Base-by-base conservation (phyloP, 2,329 filamentous ascomycete species). In the Grosmannia clavigera region DNA sequence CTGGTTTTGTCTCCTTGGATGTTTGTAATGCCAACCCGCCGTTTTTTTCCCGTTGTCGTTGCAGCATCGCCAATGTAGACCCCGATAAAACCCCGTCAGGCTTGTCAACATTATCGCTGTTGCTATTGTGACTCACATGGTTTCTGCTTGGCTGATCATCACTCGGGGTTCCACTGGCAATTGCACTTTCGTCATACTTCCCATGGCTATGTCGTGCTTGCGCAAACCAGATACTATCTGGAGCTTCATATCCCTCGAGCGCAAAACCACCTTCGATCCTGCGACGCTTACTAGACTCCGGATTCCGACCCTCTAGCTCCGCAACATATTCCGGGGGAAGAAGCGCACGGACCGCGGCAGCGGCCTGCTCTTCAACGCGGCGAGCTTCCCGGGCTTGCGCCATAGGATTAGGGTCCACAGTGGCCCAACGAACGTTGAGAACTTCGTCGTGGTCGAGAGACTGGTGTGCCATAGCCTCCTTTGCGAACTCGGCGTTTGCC, bases 401-500 rank as follows among this genome's bases (percentile, higher is more conserved):
- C 77, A 94, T 86, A 0, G 94, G 94, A 66, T 99, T 99, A 1
- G 94, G 94, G 70, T 99, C 94, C 7, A 90, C 88, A 0, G 94
- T 99, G 51, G 94, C 94, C 94, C 94, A 99, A 64, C 95, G 82
- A 55, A 99, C 92, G 72, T 99, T 99, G 31, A 99, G 76, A 27
- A 96, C 86, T 74, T 99, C 94, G 64, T 84, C 86, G 71, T 97
- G 87, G 68, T 99, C 94, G 33, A 99, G 78, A 0, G 85, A 84
- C 74, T 99, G 94, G 70, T 96, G 90, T 5, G 90, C 89, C 92
- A 99, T 97, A 0, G 94, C 89, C 72, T 96, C 91, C 70, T 92
- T 92, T 3, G 91, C 91, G 67, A 96, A 96, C 70, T 95, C 87
- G 2, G 88, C 86, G 67, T 94, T 95, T 51, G 88, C 86, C 69